These are phyloP conservation scores for Bisporella sp. DNA, from an alignment of 2,329 filamentous ascomycete genomes.

Conservation along the genomic window DNA sequence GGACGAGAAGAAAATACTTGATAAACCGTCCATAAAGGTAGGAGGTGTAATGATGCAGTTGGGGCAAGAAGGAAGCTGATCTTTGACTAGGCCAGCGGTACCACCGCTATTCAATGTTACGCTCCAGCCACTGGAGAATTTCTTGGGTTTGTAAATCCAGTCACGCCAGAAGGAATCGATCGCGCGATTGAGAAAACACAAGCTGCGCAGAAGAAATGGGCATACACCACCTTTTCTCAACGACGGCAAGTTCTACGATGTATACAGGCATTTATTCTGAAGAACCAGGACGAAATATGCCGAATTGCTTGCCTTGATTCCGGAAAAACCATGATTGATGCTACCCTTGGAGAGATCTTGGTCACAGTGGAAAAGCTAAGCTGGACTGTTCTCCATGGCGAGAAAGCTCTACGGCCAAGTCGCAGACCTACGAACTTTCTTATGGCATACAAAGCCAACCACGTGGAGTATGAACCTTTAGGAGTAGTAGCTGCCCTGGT, in stretches of 20 bases:
- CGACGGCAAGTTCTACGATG: conserved; percentile 74
- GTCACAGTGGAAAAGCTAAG: conserved; percentile 90
- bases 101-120: conserved; percentile 72
- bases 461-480: conserved; percentile 83
- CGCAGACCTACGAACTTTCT: conserved; percentile 79
- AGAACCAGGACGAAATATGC: conserved; percentile 84
- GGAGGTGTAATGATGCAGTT: background rate
- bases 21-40: conserved; percentile 55
- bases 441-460: conserved; percentile 93
- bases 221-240: conserved; percentile 67
- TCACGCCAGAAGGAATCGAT: conserved; percentile 72
- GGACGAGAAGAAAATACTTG: conserved; percentile 48
- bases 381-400: conserved; percentile 90
- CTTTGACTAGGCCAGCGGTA: conserved; percentile 44
- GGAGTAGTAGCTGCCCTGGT: conserved; percentile 90
- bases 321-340: conserved; percentile 94
- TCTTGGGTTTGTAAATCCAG: conserved; percentile 72
- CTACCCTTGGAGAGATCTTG: conserved; percentile 86
- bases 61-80: conserved; percentile 4
- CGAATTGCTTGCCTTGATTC: conserved; percentile 83
- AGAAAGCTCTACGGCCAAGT: conserved; percentile 67
- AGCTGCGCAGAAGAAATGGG: conserved; percentile 71
- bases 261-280: conserved; percentile 74
- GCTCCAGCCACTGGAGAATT: conserved; percentile 83
- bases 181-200: conserved; percentile 66